Evolutionary conservation across 495 filamentous ascomycete species (phyloP), one percentile per base, ranked within the genome.

Genomic region (Diplogelasinospora grovesii): DNA sequence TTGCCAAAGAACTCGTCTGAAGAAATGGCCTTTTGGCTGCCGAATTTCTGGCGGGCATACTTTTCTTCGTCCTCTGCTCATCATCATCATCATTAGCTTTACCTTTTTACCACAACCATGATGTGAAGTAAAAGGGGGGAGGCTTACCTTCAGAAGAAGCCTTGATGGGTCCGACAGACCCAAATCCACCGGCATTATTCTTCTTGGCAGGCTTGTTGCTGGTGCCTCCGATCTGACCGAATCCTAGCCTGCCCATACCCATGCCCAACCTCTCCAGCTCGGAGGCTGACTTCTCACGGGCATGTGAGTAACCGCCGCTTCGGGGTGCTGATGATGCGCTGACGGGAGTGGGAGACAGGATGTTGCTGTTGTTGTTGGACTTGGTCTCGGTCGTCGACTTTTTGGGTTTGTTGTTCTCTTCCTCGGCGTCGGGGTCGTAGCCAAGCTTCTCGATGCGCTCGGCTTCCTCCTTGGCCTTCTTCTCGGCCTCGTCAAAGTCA

Each of bases 1-100:
- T 89, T 90, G 43, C 89, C 88, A 59, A 98, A 98, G 69, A 95
- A 96, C 53, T 98, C 92, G 64, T 98, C 92, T 3, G 87, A 95
- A 1, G 89, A 95, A 50, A 98, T 98, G 59, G 84, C 85, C 71
- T 95, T 97, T 65, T 98, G 92, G 37, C 59, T 63, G 41, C 89
- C 92, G 49, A 98, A 98, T 57, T 89, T 52, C 71, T 59, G 58
- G 43, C 85, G 81, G 3, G 86, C 85, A 53, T 81, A 89, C 46
- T 69, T 70, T 51, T 90, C 79, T 5, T 74, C 75, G 23, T 90
- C 82, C 39, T 80, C 83, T 82, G 48, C n/a, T 16, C 7, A 14
- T 3, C n/a, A 2, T 24, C 31, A 28, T 22, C 28, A 31, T 8
- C 18, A 15, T 8, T 28, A 20, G 3, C 13, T 33, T 19, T 4